Base-by-base conservation (phyloP, 2,329 filamentous ascomycete genomes). In the Escovopsis weberi region DNA sequence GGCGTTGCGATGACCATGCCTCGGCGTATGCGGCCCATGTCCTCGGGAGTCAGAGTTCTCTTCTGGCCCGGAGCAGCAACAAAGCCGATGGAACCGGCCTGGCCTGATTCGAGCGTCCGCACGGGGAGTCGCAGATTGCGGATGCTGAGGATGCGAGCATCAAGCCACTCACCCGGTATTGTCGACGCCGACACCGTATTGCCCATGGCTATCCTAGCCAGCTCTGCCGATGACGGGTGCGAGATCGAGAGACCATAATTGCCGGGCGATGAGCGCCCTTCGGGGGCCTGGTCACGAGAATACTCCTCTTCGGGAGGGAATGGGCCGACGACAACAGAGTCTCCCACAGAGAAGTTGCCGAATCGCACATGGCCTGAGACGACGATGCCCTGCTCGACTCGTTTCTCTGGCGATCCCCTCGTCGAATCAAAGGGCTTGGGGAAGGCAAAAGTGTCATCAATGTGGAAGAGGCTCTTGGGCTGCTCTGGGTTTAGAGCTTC, bases 31-130 rank as follows among this genome's bases (percentile, higher is more conserved):
- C 69, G 66, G 32, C 66, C 64, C 10, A 54, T 49, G 19, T 61
- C 55, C 12, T 35, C 39, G 4, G 34, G 19, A 1, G 26, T 37
- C 2, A 9, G 19, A 9, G 40, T 26, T 10, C 38, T 44, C 12
- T 42, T 45, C 4, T 28, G 38, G 28, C 37, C 51, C 2, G 60
- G 51, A 30, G 72, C 66, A n/a, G 82, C 70, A 3, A 82, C 71
- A 40, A 96, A 67, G 0, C 88, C 89, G 42, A 98, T 74, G 0
- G 88, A 95, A 1, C 89, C 91, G 6, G 89, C 87, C 61, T 98
- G 89, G 9, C 85, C 86, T 12, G 80, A 72, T 40, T 80, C 72
- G 7, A 96, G 70, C 0, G 72, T 76, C 38, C 78, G 76, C 0
- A 95, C 87, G 0, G 89, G 85, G 3, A 95, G 68, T 5, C 89